Evolutionary conservation across 179 eudicot species (phyloP).

Genomic region (Beta macrorhiza): DNA sequence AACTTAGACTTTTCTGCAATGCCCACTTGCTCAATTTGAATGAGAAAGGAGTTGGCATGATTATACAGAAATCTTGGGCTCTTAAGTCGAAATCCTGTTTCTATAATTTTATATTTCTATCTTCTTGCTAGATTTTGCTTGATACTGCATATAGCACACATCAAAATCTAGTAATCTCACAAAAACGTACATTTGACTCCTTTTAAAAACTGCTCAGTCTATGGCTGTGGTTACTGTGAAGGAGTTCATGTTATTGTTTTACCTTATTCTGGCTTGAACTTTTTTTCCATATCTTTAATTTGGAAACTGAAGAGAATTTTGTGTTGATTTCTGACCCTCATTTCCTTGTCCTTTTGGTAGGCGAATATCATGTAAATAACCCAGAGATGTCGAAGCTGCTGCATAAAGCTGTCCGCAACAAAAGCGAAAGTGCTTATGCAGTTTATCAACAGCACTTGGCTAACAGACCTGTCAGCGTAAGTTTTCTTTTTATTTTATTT

Average conservation of each 20-base stretch:
- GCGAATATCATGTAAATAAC: conserved; percentile 95
- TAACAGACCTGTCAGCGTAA: conserved; percentile 90
- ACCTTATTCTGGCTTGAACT: background rate
- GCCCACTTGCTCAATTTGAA: background rate
- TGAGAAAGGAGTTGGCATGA: background rate
- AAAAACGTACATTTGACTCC: conserved; percentile 1
- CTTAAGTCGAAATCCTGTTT: background rate
- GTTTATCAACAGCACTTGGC: conserved; percentile 98
- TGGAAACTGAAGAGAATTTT: background rate
- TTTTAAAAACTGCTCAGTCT: background rate
- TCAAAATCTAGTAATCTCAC: background rate
- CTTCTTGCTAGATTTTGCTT: conserved; percentile 5
- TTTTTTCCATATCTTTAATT: background rate
- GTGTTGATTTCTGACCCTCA: conserved; percentile 2
- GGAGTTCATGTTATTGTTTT: background rate
- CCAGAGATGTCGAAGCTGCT: conserved; percentile 99
- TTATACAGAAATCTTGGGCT: background rate
- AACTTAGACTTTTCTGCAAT: background rate
- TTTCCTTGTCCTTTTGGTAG: conserved; percentile 33
- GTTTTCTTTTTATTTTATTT: conserved; percentile 15
- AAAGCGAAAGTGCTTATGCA: conserved; percentile 92
- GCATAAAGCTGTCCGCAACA: conserved; percentile 97
- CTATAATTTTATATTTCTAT: background rate
- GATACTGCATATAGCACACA: background rate
- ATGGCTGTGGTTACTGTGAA: conserved; percentile 1